Conservation (phyloP, 2,329 filamentous ascomycete species). For the Diplodia sapinea region DNA sequence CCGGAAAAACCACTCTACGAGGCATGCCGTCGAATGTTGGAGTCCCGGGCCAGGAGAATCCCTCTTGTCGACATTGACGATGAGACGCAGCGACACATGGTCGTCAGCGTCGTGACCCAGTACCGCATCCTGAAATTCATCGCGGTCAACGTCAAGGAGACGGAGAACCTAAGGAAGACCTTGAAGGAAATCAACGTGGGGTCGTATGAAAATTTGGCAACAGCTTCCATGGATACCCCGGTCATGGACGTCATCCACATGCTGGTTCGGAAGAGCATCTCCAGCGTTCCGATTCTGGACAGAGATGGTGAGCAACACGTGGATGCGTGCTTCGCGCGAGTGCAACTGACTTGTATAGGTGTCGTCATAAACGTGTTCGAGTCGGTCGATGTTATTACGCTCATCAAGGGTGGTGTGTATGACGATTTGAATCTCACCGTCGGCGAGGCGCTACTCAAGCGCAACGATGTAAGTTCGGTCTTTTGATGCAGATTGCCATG, state of each 20-base stretch:
- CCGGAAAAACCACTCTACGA: conserved; percentile 91
- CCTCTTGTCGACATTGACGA: conserved; percentile 92
- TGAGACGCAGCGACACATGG: conserved; percentile 88
- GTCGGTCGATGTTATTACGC: conserved; percentile 93
- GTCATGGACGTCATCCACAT: conserved; percentile 94
- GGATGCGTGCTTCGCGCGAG: background rate
- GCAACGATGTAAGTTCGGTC: conserved; percentile 67
- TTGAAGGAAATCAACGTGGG: conserved; percentile 84
- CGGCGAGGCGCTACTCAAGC: conserved; percentile 85
- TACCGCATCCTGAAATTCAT: conserved; percentile 99
- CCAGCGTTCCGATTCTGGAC: conserved; percentile 91
- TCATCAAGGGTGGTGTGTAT: conserved; percentile 92
- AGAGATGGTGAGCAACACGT: conserved; percentile 60
- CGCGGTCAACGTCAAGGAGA: conserved; percentile 90
- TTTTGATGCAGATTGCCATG: background rate
- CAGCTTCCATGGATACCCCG: conserved; percentile 84
- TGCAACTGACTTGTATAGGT: conserved; percentile 49
- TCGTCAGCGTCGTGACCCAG: conserved; percentile 96
- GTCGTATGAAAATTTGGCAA: conserved; percentile 80
- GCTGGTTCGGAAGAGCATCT: conserved; percentile 92
- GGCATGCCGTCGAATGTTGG: conserved; percentile 91
- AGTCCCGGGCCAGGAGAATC: conserved; percentile 89
- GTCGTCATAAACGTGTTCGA: conserved; percentile 94
- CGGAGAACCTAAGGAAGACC: conserved; percentile 85
- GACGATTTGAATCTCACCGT: conserved; percentile 87